A percentile compares a stretch with the other conserved stretches of the same genome.
Conservation (phyloP, 1,284 basidiomycete genomes). For the Hemileia vastatrix region DNA sequence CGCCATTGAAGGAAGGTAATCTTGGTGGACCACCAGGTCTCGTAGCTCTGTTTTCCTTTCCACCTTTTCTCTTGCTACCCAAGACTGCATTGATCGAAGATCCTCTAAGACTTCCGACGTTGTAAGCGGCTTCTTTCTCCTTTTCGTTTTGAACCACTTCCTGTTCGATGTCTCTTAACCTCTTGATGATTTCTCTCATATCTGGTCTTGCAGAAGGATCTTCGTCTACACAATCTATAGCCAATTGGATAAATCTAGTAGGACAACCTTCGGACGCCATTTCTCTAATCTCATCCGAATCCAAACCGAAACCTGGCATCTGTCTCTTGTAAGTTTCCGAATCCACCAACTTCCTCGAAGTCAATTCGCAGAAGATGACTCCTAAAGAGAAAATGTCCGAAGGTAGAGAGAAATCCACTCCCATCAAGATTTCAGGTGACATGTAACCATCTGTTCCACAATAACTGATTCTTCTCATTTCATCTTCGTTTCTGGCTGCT, state of each 20-base stretch:
- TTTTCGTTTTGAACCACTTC: slow-evolving; percentile 51
- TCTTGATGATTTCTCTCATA: slow-evolving; percentile 64
- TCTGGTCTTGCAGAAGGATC: slow-evolving; percentile 63
- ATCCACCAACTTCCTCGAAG: slow-evolving; percentile 64
- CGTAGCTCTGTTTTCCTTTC: not conserved
- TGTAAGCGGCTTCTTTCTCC: slow-evolving; percentile 8
- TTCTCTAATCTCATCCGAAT: slow-evolving; percentile 60
- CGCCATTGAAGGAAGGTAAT: slow-evolving; percentile 37
- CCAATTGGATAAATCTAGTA: slow-evolving; percentile 62
- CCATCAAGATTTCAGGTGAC: slow-evolving; percentile 79
- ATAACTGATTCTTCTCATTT: slow-evolving; percentile 82
- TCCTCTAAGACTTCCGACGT: slow-evolving; percentile 18
- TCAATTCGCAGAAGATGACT: slow-evolving; percentile 87
- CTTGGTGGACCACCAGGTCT: slow-evolving; percentile 26
- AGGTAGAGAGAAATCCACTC: slow-evolving; percentile 79
- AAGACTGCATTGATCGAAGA: slow-evolving; percentile 26
- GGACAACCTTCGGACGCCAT: slow-evolving; percentile 59
- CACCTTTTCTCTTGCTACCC: slow-evolving; percentile 3
- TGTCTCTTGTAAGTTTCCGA: slow-evolving; percentile 52
- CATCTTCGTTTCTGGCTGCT: slow-evolving; percentile 78
- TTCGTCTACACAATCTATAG: slow-evolving; percentile 65
- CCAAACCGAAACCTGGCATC: slow-evolving; percentile 68
- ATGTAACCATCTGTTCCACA: slow-evolving; percentile 79
- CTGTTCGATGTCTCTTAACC: slow-evolving; percentile 66
- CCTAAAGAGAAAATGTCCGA: slow-evolving; percentile 92